These are phyloP conservation scores for Salix udensis DNA, from an alignment of 345 rosid species.

Conservation along the genomic window DNA sequence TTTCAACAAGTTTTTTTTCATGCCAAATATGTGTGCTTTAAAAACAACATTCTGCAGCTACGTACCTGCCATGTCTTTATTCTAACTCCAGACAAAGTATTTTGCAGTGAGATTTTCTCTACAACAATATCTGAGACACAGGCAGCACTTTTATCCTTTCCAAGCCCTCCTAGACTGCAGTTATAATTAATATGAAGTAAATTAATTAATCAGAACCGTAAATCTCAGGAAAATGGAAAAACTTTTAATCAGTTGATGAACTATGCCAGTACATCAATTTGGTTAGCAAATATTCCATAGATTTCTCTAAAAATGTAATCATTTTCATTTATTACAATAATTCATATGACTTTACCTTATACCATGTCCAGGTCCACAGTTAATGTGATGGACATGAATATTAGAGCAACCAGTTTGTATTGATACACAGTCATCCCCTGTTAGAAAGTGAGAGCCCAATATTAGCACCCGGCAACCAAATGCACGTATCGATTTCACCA, in stretches of 20 bases:
- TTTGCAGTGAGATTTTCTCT: constrained; percentile 48
- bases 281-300: neutral
- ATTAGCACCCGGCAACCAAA: neutral
- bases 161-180: constrained; percentile 70
- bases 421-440: constrained; percentile 94
- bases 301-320: neutral
- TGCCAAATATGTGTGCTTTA: neutral
- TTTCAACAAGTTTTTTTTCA: neutral
- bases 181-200: neutral
- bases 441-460: neutral
- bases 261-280: too few species aligned
- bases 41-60: neutral
- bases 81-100: constrained; percentile 68
- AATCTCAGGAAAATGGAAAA: too few species aligned
- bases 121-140: constrained; percentile 69
- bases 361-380: constrained; percentile 95
- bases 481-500: neutral
- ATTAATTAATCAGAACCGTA: neutral
- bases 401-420: constrained; percentile 83
- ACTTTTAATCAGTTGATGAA: too few species aligned
- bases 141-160: constrained; percentile 64
- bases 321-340: neutral
- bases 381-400: constrained; percentile 64
- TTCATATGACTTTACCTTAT: constrained; percentile 48
- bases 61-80: constrained; percentile 93